Base-by-base conservation (phyloP, 352 stramenopile genomes). In the Pythium aquatile region DNA sequence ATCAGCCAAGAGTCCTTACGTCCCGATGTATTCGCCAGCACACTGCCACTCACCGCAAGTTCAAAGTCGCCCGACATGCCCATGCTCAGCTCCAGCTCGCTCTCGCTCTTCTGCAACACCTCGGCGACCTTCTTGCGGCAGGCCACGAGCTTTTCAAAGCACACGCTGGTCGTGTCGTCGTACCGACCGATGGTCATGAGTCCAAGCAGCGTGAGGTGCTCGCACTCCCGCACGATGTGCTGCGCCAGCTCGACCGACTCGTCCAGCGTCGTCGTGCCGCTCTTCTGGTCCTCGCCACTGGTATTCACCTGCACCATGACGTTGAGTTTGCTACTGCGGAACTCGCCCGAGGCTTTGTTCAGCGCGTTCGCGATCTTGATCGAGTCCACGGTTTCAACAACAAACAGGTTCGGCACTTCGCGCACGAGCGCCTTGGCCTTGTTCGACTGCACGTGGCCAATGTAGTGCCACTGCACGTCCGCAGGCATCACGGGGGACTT, bases 61-160 rank as follows among this genome's bases (percentile, higher is more conserved):
- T 99, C 94, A 75, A 95, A 99, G 73, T 99, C 98, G 20, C 83
- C 86, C n/a, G 91, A 98, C 98, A 99, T 99, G 67, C 98, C 98
- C 98, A 99, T 99, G 65, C 93, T 99, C 26, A 99, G 84, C 63
- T 94, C 96, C 24, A 99, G 73, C 3, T 87, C 74, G 2, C 81
- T 72, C 46, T 87, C 75, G 20, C 90, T 49, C 39, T 78, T 72
- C n/a, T 70, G 70, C 17, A 97, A 76, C 7, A 82, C 77, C 29
- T 87, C 79, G 7, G 87, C 86, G 40, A 97, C 70, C 16, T 74
- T 46, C 66, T 84, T 79, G 26, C 92, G 80, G 61, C 79, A 97
- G 17, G 74, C 68, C 20, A 86, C 78, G 10, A 98, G 79, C 33
- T 73, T 84, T 55, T 98, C 86, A 66, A 99, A 98, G 74, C 92